Evolutionary conservation across 805 yeast species (phyloP).

Genomic region (Metschnikowia noctiluminum): DNA sequence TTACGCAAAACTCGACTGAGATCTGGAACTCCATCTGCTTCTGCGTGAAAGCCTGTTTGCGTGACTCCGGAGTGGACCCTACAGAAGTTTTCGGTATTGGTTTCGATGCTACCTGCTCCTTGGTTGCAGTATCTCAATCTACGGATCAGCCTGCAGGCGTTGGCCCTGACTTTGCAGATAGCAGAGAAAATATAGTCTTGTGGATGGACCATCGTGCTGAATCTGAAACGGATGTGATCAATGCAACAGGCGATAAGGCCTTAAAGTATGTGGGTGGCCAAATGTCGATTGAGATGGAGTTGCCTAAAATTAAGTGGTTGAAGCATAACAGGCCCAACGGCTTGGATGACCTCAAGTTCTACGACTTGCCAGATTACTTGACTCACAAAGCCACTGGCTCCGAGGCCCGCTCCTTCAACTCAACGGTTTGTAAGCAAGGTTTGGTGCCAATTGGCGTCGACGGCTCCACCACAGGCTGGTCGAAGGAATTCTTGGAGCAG

Average conservation of each 20-base stretch:
- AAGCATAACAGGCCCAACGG: constrained; percentile 74
- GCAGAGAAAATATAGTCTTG: constrained; percentile 76
- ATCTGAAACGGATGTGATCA: constrained; percentile 74
- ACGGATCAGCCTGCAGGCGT: constrained; percentile 75
- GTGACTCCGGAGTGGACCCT: constrained; percentile 73
- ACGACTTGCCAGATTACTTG: constrained; percentile 87
- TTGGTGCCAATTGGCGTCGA: constrained; percentile 91
- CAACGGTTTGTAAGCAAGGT: constrained; percentile 95
- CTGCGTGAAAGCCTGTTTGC: constrained; percentile 72
- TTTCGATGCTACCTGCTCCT: constrained; percentile 95
- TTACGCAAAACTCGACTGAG: constrained; percentile 85
- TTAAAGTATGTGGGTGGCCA: constrained; percentile 93
- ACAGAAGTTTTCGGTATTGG: constrained; percentile 78
- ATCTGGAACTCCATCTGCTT: constrained; percentile 87
- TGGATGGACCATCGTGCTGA: constrained; percentile 99
- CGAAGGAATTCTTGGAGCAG: constrained; percentile 63
- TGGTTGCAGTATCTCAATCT: constrained; percentile 70
- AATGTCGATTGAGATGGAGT: constrained; percentile 98
- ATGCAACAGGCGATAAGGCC: constrained; percentile 73
- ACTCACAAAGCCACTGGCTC: constrained; percentile 88
- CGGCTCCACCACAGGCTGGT: constrained; percentile 86
- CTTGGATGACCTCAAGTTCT: constrained; percentile 67
- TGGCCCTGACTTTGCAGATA: constrained; percentile 81
- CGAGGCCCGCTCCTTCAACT: constrained; percentile 84
- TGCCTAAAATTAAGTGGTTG: constrained; percentile 96